Conservation (phyloP, 805 yeast species). For the Kodamaea nitidulidarum region DNA sequence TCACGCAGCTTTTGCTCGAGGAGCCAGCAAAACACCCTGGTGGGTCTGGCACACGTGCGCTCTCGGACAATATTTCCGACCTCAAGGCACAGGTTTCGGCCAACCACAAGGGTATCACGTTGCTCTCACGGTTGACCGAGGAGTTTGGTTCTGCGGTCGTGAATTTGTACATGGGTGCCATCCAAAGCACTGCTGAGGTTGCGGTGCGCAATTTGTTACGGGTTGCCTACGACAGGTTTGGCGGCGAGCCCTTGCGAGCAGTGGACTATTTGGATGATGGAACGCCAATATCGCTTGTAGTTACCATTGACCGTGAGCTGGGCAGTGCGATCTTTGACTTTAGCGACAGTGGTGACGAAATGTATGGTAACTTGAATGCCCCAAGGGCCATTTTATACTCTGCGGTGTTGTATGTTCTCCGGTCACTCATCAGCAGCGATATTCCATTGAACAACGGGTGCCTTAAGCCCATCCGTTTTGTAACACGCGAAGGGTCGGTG, state of each 20-base stretch:
- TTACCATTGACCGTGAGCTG: constrained; percentile 42
- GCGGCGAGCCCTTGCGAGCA: constrained; percentile 42
- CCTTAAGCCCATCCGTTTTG: constrained; percentile 68
- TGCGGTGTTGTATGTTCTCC: constrained; percentile 80
- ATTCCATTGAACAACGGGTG: constrained; percentile 96
- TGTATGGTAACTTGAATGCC: constrained; percentile 87
- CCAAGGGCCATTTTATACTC: constrained; percentile 87
- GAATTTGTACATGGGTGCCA: constrained; percentile 72
- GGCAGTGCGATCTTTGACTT: constrained; percentile 78
- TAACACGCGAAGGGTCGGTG: constrained; percentile 32
- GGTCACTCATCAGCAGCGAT: constrained; percentile 80
- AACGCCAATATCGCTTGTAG: constrained; percentile 54
- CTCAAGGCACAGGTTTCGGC: constrained; percentile 63
- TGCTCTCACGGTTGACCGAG: constrained; percentile 54
- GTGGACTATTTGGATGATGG: constrained; percentile 81
- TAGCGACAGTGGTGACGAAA: constrained; percentile 80
- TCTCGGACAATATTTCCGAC: constrained; percentile 75
- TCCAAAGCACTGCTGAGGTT: constrained; percentile 71
- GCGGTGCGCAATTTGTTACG: constrained; percentile 51
- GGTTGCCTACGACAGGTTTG: constrained; percentile 37
- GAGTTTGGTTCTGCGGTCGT: constrained; percentile 63
- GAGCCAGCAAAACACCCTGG: constrained; percentile 82
- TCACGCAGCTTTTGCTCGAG: constrained; percentile 55
- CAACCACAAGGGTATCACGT: constrained; percentile 74
- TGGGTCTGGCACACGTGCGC: constrained; percentile 83